Evolutionary conservation across 768 basidiomycete genomes (phyloP).

Genomic region (Naematelia encephala): DNA sequence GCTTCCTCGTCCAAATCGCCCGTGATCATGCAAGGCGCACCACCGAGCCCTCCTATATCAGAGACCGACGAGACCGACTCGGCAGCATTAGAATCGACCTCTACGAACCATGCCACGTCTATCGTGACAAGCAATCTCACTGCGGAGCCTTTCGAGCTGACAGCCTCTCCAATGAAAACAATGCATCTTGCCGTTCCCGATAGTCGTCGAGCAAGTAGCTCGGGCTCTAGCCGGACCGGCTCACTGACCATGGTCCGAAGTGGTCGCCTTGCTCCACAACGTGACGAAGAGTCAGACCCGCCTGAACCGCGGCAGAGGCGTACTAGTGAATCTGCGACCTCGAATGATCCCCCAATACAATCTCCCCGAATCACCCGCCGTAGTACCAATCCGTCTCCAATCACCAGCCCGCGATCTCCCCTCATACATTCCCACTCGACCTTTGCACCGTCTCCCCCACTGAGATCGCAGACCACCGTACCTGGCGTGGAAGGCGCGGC

Average conservation of each 20-base stretch:
- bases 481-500: slow-evolving; percentile 46
- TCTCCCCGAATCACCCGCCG: slow-evolving; percentile 20
- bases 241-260: slow-evolving; percentile 33
- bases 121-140: slow-evolving; percentile 18
- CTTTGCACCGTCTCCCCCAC: slow-evolving; percentile 12
- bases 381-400: slow-evolving; percentile 30
- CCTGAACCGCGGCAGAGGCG: not conserved
- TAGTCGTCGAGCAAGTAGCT: slow-evolving; percentile 4
- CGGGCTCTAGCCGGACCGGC: slow-evolving; percentile 24
- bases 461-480: slow-evolving; percentile 26
- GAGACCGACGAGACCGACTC: slow-evolving; percentile 12
- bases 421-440: slow-evolving; percentile 40
- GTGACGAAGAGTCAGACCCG: not conserved
- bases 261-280: slow-evolving; percentile 20
- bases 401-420: slow-evolving; percentile 26
- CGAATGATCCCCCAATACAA: not conserved
- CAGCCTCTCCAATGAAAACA: slow-evolving; percentile 5
- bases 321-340: not conserved
- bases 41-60: slow-evolving; percentile 48
- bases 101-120: not conserved
- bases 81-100: slow-evolving; percentile 7
- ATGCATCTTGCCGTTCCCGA: slow-evolving; percentile 4
- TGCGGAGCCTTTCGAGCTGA: slow-evolving; percentile 16
- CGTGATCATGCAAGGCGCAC: slow-evolving; percentile 30
- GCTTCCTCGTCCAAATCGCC: slow-evolving; percentile 2